phyloP scores from a whole-genome alignment of 2,329 filamentous ascomycete species.

The Colletotrichum acutatum region DNA sequence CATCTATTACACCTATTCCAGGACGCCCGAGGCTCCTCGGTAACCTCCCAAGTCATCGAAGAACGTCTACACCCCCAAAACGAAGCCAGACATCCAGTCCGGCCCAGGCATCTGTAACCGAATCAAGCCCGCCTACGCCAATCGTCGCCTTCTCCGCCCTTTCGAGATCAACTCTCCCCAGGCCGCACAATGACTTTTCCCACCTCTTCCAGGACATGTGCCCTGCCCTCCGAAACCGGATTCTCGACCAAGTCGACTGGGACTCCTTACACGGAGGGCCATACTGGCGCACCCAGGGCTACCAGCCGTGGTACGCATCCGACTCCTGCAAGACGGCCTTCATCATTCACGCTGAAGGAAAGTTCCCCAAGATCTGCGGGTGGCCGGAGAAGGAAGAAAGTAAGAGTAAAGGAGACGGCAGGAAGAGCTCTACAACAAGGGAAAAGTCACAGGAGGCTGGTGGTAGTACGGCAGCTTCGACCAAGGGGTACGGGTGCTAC shows the following conservation, averaged over 20 bases:
- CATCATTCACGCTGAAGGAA: not conserved
- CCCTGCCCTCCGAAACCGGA: accelerated
- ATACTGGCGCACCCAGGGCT: not conserved
- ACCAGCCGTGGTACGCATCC: not conserved
- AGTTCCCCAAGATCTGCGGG: not conserved
- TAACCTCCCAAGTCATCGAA: not conserved
- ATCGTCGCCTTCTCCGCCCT: not conserved
- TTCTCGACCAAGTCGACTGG: not conserved
- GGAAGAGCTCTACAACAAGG: too few relatives aligned
- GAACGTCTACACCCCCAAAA: not conserved
- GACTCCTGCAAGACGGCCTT: not conserved
- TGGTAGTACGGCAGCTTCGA: not conserved
- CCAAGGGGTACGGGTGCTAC: not conserved
- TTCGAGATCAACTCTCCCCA: not conserved
- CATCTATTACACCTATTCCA: not conserved
- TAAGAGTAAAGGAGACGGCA: not conserved
- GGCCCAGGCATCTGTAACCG: not conserved
- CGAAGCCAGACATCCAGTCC: not conserved
- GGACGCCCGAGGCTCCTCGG: not conserved
- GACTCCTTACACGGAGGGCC: not conserved
- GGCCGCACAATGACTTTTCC: not conserved
- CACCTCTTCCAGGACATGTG: not conserved
- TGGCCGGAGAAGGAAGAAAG: not conserved
- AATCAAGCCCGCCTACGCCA: not conserved
- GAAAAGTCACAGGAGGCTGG: not conserved